Conservation (phyloP, 2,329 filamentous ascomycete genomes). For the Chrysoporthe austroafricana region DNA sequence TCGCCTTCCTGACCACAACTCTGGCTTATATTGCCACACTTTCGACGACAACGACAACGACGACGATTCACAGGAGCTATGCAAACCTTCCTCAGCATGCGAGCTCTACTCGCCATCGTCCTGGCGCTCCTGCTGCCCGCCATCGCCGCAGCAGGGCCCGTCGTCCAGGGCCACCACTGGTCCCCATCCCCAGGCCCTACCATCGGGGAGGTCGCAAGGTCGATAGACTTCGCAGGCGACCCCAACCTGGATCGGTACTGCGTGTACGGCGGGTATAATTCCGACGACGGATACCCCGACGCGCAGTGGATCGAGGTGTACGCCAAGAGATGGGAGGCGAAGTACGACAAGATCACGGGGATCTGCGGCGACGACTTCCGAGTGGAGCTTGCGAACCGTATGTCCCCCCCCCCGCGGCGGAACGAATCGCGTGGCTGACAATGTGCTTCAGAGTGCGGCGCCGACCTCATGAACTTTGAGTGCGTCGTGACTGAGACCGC, state of each 20-base stretch:
- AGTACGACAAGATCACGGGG: background rate
- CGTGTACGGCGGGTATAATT: background rate
- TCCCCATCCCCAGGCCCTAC: background rate
- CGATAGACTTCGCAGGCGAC: background rate
- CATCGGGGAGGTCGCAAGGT: background rate
- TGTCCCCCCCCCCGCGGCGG: background rate
- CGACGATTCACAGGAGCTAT: too few species aligned
- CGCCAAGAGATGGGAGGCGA: background rate
- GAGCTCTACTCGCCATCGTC: background rate
- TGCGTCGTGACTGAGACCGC: background rate
- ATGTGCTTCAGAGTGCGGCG: background rate
- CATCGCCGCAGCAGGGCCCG: background rate
- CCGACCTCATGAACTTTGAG: background rate
- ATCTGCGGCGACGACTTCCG: background rate
- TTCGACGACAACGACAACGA: too few species aligned
- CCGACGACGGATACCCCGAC: background rate
- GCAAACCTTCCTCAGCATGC: background rate
- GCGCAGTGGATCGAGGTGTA: constrained; percentile 2
- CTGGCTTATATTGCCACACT: too few species aligned
- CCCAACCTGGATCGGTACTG: background rate
- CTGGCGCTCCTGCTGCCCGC: background rate
- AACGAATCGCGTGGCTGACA: background rate
- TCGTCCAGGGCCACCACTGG: background rate
- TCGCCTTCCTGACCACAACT: too few species aligned
- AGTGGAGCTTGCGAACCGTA: background rate